These are phyloP conservation scores for Symbiodinium pilosum DNA, from an alignment of 73 alveolate genomes.

Conservation along the genomic window DNA sequence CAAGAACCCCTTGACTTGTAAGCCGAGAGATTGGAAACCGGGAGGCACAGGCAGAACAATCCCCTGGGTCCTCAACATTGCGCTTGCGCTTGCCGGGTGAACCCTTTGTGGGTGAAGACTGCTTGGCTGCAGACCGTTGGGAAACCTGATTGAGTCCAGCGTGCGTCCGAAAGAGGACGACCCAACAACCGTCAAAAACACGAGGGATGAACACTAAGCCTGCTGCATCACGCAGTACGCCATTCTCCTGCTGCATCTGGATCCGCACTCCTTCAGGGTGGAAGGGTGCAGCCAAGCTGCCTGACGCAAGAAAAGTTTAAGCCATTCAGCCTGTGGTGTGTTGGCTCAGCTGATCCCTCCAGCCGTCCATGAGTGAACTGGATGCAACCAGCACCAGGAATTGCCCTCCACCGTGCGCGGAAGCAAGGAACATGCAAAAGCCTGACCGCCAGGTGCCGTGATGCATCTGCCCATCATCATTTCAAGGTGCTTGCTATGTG, in stretches of 20 bases:
- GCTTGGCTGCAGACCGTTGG: not conserved
- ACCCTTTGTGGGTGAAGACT: not conserved
- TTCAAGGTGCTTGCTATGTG: not conserved
- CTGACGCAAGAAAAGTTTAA: not conserved
- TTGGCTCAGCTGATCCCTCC: slow-evolving; percentile 67
- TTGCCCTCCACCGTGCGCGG: slow-evolving; percentile 37
- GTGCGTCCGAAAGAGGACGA: no score
- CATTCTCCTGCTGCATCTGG: slow-evolving; percentile 91
- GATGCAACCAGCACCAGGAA: slow-evolving; percentile 46
- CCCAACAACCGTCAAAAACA: not conserved
- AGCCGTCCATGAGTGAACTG: slow-evolving; percentile 64
- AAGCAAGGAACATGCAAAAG: slow-evolving; percentile 57
- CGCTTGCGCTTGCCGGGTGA: slow-evolving; percentile 7
- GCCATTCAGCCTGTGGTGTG: slow-evolving; percentile 24
- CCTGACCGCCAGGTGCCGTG: no score
- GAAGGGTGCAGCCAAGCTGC: not conserved
- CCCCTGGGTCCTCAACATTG: not conserved
- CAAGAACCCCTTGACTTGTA: no score
- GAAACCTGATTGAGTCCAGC: no score
- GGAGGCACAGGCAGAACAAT: not conserved
- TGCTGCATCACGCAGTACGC: slow-evolving; percentile 60
- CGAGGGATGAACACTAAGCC: not conserved
- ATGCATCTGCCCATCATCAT: not conserved
- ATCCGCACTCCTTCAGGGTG: slow-evolving; percentile 24
- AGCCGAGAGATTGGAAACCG: no score